Conservation (phyloP, 345 rosid genomes). For the Viola odorata region DNA sequence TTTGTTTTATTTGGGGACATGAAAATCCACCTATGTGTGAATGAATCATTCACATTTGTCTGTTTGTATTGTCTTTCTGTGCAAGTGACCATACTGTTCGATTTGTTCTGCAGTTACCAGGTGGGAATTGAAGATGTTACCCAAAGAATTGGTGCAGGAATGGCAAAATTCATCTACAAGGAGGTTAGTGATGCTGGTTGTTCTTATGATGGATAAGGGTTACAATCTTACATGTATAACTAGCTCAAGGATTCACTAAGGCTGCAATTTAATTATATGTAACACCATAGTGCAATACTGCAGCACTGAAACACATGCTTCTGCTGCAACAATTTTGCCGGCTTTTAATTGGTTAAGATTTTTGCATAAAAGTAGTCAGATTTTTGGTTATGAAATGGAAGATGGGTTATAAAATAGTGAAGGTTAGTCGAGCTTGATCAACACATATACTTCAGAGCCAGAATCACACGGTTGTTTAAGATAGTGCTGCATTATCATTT, state of each 20-base stretch:
- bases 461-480: too few relatives aligned
- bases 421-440: neutral
- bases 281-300: neutral
- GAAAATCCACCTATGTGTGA: too few relatives aligned
- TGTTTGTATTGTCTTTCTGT: neutral
- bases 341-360: neutral
- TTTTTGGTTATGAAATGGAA: neutral
- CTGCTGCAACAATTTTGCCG: neutral
- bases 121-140: slow-evolving; percentile 82
- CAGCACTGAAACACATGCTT: too few relatives aligned
- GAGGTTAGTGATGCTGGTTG: slow-evolving; percentile 47
- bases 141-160: slow-evolving; percentile 87
- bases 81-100: neutral
- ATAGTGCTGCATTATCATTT: neutral
- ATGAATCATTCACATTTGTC: too few relatives aligned
- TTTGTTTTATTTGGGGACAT: neutral
- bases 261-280: too few relatives aligned
- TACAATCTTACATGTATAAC: too few relatives aligned
- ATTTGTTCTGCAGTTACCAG: slow-evolving; percentile 55
- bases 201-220: too few relatives aligned
- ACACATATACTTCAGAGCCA: neutral
- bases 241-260: neutral
- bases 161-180: slow-evolving; percentile 88
- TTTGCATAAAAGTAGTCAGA: neutral
- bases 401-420: neutral